Conservation (phyloP, 441 rosid species). For the Cnidoscolus chayamansa region DNA sequence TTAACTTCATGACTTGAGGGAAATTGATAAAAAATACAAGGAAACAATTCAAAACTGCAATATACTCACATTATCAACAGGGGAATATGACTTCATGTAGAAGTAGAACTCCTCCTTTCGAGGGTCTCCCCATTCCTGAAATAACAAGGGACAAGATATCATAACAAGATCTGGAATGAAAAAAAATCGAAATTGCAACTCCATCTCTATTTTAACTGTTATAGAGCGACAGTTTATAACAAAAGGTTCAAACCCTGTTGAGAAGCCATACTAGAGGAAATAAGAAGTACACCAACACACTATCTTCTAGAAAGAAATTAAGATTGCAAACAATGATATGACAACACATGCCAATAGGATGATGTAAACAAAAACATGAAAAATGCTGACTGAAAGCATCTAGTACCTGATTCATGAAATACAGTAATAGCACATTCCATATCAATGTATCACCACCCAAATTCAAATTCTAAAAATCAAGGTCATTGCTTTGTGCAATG, state of each 20-base stretch:
- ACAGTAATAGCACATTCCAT: neutral
- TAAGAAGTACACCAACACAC: neutral
- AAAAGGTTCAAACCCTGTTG: neutral
- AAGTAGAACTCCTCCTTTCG: conserved; percentile 75
- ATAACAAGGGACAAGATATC: conserved; percentile 6
- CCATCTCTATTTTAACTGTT: neutral
- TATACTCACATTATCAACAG: conserved; percentile 75
- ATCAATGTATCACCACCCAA: neutral
- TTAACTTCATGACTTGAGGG: neutral
- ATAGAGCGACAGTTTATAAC: neutral
- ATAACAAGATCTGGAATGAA: neutral
- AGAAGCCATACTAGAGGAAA: neutral
- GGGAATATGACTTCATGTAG: conserved; percentile 93
- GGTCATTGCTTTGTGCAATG: neutral
- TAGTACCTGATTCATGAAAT: neutral
- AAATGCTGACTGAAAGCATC: neutral
- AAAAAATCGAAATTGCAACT: neutral
- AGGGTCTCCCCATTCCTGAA: conserved; percentile 99
- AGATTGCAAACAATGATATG: neutral
- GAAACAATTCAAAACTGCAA: conserved; percentile 7
- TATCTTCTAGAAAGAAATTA: neutral
- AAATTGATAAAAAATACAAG: neutral
- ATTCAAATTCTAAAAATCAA: neutral
- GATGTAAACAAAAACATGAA: neutral
- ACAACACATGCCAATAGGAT: neutral